A percentile compares a stretch with the other conserved stretches of the same genome.
Conservation (phyloP, 208 protist genomes). For the Trypanosoma rangeli region DNA sequence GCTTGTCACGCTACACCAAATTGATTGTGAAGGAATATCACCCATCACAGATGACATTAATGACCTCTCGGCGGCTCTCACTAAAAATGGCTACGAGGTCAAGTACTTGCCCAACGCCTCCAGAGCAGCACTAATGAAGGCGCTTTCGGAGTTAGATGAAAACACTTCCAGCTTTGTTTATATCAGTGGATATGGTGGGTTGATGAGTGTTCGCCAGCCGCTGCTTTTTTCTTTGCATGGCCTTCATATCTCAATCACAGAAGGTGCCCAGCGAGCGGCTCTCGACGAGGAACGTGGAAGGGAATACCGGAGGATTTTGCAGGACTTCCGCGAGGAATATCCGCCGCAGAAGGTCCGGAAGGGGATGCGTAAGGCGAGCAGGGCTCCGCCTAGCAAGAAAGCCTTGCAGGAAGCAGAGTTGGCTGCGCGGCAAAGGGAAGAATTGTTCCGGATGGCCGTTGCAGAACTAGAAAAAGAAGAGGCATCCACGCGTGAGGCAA, state of each 20-base stretch:
- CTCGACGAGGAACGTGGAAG: constrained; percentile 44
- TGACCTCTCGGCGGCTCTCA: constrained; percentile 53
- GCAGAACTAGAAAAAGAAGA: constrained; percentile 67
- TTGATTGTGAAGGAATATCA: constrained; percentile 43
- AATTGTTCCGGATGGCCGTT: constrained; percentile 37
- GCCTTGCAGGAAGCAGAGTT: constrained; percentile 55
- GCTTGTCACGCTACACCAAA: constrained; percentile 68
- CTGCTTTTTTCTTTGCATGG: constrained; percentile 53
- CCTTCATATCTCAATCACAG: constrained; percentile 62
- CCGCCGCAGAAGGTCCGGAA: constrained; percentile 54
- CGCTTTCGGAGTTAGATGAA: constrained; percentile 56
- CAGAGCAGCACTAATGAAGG: constrained; percentile 46
- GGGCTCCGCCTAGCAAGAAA: constrained; percentile 41
- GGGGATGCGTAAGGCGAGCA: constrained; percentile 14
- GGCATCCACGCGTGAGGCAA: constrained; percentile 29
- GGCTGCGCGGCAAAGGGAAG: constrained; percentile 55
- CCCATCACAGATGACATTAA: constrained; percentile 40
- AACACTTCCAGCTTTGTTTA: constrained; percentile 77
- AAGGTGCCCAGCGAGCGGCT: constrained; percentile 47
- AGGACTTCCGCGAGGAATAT: constrained; percentile 36
- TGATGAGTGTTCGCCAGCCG: constrained; percentile 68
- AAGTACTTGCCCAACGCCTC: constrained; percentile 52
- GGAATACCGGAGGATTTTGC: constrained; percentile 35
- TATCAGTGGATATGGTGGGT: constrained; percentile 84
- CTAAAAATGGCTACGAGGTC: constrained; percentile 79